Evolutionary conservation across 2,329 filamentous ascomycete genomes (phyloP).

Genomic region (Trichoderma cornu-damae): DNA sequence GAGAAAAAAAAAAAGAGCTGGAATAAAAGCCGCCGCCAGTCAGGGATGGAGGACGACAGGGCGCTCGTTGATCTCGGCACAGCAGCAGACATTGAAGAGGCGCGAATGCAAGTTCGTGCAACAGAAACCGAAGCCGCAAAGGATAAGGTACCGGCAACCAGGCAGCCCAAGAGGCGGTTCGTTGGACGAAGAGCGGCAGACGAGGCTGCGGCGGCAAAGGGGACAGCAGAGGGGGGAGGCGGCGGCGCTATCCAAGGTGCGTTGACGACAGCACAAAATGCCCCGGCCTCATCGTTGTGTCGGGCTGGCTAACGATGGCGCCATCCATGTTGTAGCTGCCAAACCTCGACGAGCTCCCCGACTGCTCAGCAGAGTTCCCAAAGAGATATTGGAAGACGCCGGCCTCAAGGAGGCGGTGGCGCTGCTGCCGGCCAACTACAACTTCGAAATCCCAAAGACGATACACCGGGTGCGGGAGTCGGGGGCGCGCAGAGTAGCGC

Average conservation of each 20-base stretch:
- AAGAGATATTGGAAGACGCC: slow-evolving; percentile 77
- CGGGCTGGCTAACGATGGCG: background rate
- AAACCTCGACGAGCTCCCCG: slow-evolving; percentile 68
- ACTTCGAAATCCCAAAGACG: slow-evolving; percentile 97
- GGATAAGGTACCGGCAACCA: slow-evolving; percentile 45
- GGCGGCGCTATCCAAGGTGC: slow-evolving; percentile 48
- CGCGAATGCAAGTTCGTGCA: slow-evolving; percentile 33
- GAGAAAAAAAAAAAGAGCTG: background rate
- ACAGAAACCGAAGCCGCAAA: slow-evolving; percentile 23
- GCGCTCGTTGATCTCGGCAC: slow-evolving; percentile 65
- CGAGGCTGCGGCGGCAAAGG: slow-evolving; percentile 50
- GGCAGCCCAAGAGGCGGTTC: slow-evolving; percentile 86
- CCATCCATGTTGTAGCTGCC: slow-evolving; percentile 48
- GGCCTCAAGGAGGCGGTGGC: slow-evolving; percentile 83
- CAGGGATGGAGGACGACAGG: slow-evolving; percentile 71
- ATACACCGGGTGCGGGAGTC: slow-evolving; percentile 86
- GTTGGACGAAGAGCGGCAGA: slow-evolving; percentile 74
- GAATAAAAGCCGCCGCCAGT: background rate
- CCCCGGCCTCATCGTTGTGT: background rate
- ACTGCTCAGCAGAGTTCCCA: slow-evolving; percentile 84
- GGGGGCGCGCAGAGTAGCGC: slow-evolving; percentile 73
- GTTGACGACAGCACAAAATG: slow-evolving; percentile 24
- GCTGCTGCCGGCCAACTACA: slow-evolving; percentile 91
- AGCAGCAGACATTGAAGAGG: slow-evolving; percentile 58
- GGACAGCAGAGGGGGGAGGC: slow-evolving; percentile 27